These are phyloP conservation scores for Pichia heedii DNA, from an alignment of 805 yeast species.

Conservation along the genomic window DNA sequence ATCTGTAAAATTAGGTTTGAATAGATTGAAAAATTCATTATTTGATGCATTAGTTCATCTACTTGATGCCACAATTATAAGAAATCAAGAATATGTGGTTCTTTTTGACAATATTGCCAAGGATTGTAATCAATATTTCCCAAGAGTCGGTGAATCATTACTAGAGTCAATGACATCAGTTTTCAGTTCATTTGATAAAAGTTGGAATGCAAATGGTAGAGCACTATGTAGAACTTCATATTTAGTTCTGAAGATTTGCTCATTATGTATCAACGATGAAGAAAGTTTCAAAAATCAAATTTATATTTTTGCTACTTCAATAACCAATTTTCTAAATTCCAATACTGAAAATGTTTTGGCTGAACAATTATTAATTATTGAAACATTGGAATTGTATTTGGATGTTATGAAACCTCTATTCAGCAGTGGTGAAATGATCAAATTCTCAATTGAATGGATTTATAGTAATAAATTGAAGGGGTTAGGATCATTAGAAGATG, in stretches of 20 bases:
- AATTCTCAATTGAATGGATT: conserved; percentile 36
- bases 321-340: conserved; percentile 37
- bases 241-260: conserved; percentile 38
- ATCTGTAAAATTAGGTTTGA: conserved; percentile 14
- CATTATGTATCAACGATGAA: conserved; percentile 9
- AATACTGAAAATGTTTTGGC: conserved; percentile 39
- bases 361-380: conserved; percentile 58
- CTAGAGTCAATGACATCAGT: conserved; percentile 37
- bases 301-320: conserved; percentile 25
- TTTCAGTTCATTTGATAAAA: conserved; percentile 39
- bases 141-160: conserved; percentile 44
- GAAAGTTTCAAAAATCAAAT: conserved; percentile 16
- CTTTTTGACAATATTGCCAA: conserved; percentile 43
- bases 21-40: conserved; percentile 23
- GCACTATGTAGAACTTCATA: conserved; percentile 54
- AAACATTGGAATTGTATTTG: conserved; percentile 48
- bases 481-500: conserved; percentile 34
- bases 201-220: conserved; percentile 57
- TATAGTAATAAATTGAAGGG: conserved; percentile 52
- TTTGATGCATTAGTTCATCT: conserved; percentile 54
- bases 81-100: conserved; percentile 54
- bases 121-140: conserved; percentile 28
- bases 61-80: conserved; percentile 54
- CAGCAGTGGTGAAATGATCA: conserved; percentile 32
- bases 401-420: conserved; percentile 33